These are phyloP conservation scores for Phytophthora pluvialis DNA, from an alignment of 352 stramenopile genomes.

Conservation along the genomic window DNA sequence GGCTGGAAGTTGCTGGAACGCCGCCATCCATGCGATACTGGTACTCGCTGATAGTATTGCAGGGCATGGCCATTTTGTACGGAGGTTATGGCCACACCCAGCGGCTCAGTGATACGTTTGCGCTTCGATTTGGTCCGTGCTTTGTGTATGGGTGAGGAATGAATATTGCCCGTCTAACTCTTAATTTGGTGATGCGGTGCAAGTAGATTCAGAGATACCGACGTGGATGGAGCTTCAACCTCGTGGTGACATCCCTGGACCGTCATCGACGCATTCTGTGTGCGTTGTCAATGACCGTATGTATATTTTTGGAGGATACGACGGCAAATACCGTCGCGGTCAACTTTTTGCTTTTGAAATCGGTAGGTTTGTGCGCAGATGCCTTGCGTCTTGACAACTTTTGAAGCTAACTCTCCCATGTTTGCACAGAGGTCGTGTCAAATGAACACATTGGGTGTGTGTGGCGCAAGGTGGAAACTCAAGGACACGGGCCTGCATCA, in stretches of 20 bases:
- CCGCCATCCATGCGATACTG: conserved; percentile 69
- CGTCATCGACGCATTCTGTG: conserved; percentile 59
- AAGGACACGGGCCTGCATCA: conserved; percentile 43
- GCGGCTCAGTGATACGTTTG: conserved; percentile 60
- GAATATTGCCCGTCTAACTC: conserved; percentile 1
- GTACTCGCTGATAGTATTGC: conserved; percentile 57
- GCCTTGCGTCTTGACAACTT: neutral
- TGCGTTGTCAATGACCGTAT: conserved; percentile 56
- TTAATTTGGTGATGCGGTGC: neutral
- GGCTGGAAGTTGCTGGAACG: conserved; percentile 45
- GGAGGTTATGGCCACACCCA: conserved; percentile 61
- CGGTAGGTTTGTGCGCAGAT: conserved; percentile 24
- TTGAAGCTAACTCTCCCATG: conserved; percentile 5
- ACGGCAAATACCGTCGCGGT: conserved; percentile 60
- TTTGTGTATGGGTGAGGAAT: neutral
- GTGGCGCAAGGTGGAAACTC: conserved; percentile 50
- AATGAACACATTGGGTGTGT: conserved; percentile 42
- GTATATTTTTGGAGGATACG: conserved; percentile 71
- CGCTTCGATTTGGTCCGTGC: conserved; percentile 56
- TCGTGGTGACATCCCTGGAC: conserved; percentile 50
- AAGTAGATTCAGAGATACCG: conserved; percentile 40
- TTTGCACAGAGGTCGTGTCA: conserved; percentile 34
- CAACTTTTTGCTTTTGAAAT: conserved; percentile 57
- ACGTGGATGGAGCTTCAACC: conserved; percentile 59
- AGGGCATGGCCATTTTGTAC: conserved; percentile 55